phyloP scores from a whole-genome alignment of 305 asterid species.

The Fraxinus angustifolia region DNA sequence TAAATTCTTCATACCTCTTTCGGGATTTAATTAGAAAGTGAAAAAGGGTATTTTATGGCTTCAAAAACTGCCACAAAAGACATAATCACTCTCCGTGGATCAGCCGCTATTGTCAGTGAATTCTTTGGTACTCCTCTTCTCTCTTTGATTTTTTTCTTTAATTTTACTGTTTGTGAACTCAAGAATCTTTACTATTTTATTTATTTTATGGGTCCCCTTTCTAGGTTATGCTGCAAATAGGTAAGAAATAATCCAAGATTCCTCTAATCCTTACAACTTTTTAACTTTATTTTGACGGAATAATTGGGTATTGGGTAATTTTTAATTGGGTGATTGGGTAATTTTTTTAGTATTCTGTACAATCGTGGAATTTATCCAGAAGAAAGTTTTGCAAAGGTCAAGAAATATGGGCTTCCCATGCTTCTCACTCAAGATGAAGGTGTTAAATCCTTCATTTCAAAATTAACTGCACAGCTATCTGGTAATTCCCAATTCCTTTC shows the following conservation, averaged over 20 bases:
- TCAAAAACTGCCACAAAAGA: slow-evolving; percentile 71
- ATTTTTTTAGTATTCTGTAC: slow-evolving; percentile 59
- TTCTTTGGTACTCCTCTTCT: slow-evolving; percentile 55
- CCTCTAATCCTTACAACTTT: neutral
- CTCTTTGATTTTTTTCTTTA: neutral
- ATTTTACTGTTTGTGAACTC: neutral
- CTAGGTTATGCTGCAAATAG: slow-evolving; percentile 92
- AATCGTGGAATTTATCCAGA: slow-evolving; percentile 89
- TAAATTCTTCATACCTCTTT: neutral
- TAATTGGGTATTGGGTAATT: neutral
- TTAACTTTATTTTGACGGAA: neutral
- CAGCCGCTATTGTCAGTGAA: slow-evolving; percentile 88
- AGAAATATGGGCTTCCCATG: slow-evolving; percentile 89
- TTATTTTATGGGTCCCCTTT: slow-evolving; percentile 13
- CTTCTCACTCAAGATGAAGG: slow-evolving; percentile 90
- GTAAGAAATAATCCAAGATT: slow-evolving; percentile 22
- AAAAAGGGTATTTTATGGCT: slow-evolving; percentile 43
- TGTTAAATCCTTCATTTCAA: slow-evolving; percentile 76
- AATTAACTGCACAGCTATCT: slow-evolving; percentile 77
- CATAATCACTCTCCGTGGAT: slow-evolving; percentile 83
- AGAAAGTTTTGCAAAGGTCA: slow-evolving; percentile 79
- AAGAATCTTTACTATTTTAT: slow-evolving; percentile 12
- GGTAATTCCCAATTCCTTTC: slow-evolving; percentile 35
- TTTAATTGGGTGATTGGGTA: neutral
- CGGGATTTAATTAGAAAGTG: neutral